A percentile compares a stretch with the other conserved stretches of the same genome.
These are phyloP conservation scores for Alternaria rosae DNA, from an alignment of 2,329 filamentous ascomycete genomes.

Conservation along the genomic window DNA sequence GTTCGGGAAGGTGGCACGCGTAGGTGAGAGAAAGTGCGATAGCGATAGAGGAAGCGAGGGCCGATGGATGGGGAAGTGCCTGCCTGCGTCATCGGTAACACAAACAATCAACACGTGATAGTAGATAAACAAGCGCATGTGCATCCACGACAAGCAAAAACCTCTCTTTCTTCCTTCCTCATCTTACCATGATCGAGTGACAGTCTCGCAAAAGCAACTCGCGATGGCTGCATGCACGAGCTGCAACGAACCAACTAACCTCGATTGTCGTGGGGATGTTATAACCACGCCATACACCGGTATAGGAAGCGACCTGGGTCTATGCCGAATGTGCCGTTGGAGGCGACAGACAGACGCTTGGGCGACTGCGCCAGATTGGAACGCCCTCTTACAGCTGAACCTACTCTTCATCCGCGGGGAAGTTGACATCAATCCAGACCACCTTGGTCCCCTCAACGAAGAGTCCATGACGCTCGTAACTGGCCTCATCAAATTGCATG, in stretches of 20 bases:
- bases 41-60: not conserved
- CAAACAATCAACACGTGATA: not conserved
- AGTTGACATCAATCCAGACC: not conserved
- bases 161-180: not conserved
- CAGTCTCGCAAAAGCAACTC: not conserved
- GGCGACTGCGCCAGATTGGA: not conserved
- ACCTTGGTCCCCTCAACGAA: not conserved
- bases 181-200: not conserved
- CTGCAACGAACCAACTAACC: not conserved
- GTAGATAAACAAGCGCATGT: not conserved
- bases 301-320: fast-evolving
- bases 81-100: not conserved
- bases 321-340: not conserved
- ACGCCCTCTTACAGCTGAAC: not conserved
- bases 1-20: not conserved
- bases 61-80: not conserved
- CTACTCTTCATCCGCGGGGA: not conserved
- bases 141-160: not conserved
- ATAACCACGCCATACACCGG: not conserved
- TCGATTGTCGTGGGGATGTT: fast-evolving
- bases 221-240: not conserved
- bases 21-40: not conserved
- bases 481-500: not conserved
- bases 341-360: fast-evolving
- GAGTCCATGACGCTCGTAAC: fast-evolving